Evolutionary conservation across 169 alveolate genomes (phyloP).

Genomic region (Plasmodium inui): DNA sequence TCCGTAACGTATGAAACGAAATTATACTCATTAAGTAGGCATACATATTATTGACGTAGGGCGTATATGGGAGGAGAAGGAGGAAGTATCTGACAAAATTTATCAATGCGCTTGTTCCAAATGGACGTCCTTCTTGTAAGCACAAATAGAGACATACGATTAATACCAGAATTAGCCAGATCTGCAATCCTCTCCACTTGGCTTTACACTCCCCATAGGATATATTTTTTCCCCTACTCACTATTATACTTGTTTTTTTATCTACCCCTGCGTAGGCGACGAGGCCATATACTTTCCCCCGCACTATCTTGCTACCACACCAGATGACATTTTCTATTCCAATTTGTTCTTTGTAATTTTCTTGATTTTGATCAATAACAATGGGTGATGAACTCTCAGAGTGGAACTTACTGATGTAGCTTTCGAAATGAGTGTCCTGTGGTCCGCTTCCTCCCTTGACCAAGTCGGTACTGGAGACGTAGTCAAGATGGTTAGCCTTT

Average conservation of each 20-base stretch:
- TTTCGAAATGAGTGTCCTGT: not conserved
- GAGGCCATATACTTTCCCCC: slow-evolving; percentile 38
- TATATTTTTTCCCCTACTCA: slow-evolving; percentile 1
- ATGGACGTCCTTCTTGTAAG: not conserved
- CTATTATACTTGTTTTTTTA: slow-evolving; percentile 11
- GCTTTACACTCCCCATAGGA: not conserved
- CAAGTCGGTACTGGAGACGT: not conserved
- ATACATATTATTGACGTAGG: slow-evolving; percentile 6
- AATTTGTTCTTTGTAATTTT: slow-evolving; percentile 21
- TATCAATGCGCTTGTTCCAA: not conserved
- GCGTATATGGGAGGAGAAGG: slow-evolving; percentile 4
- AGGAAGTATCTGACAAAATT: slow-evolving; percentile 13
- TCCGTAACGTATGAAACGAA: not conserved
- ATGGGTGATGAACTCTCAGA: not conserved
- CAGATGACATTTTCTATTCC: slow-evolving; percentile 34
- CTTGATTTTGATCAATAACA: not conserved
- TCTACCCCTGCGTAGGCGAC: slow-evolving; percentile 39
- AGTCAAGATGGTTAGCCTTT: not conserved
- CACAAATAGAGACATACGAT: not conserved
- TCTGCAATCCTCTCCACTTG: not conserved
- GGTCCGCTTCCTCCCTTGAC: not conserved
- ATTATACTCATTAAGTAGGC: not conserved
- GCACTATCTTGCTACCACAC: slow-evolving; percentile 14
- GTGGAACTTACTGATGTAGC: not conserved
- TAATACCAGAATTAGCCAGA: slow-evolving; percentile 1